phyloP scores from a whole-genome alignment of 306 rosid species.

The Rosa lucieae region DNA sequence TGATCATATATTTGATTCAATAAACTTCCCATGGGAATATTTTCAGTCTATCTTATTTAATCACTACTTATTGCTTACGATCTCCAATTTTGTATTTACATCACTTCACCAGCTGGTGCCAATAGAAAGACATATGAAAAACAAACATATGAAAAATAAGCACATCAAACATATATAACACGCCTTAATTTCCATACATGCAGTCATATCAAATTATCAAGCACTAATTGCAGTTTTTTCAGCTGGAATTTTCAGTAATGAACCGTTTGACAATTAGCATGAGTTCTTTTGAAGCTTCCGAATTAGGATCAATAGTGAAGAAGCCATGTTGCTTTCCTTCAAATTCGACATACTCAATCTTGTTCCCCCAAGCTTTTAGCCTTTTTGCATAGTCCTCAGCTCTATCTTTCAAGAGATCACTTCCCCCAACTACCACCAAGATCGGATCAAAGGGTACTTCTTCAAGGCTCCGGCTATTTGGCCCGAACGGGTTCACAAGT shows the following conservation, averaged over 20 bases:
- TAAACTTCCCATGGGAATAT: too few species aligned
- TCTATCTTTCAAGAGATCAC: conserved; percentile 74
- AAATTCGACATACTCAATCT: conserved; percentile 60
- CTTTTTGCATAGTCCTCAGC: conserved; percentile 55
- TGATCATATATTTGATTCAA: too few species aligned
- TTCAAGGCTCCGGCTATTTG: conserved; percentile 50
- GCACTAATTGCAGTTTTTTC: background rate
- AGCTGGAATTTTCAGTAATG: conserved; percentile 35
- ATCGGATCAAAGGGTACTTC: conserved; percentile 54
- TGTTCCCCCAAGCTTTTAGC: conserved; percentile 61
- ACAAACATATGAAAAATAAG: too few species aligned
- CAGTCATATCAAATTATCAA: background rate
- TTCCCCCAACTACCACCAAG: conserved; percentile 57
- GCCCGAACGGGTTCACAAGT: conserved; percentile 77
- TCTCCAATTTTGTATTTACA: too few species aligned
- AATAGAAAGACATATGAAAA: too few species aligned
- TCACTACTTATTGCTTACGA: background rate
- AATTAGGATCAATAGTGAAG: conserved; percentile 68
- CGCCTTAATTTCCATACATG: background rate
- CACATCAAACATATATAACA: too few species aligned
- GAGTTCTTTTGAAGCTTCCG: conserved; percentile 47
- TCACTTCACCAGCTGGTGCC: too few species aligned
- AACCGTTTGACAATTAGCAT: conserved; percentile 58
- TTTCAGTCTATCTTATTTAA: background rate
- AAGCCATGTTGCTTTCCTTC: conserved; percentile 84